Conservation (phyloP, 768 basidiomycete genomes). For the Tricholoma furcatifolium region DNA sequence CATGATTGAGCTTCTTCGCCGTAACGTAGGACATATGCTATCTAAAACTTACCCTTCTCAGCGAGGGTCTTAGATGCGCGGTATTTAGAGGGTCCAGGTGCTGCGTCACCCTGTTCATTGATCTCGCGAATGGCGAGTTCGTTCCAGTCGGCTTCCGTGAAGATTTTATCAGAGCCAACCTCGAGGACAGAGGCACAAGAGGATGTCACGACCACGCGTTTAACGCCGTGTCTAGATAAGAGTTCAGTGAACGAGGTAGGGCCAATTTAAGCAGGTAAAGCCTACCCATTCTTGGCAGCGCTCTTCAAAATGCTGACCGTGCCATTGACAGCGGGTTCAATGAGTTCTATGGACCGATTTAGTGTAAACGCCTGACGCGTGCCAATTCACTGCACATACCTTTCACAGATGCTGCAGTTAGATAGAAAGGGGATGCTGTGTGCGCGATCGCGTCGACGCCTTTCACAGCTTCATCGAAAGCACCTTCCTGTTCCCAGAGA, state of each 20-base stretch:
- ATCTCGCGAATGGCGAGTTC: constrained; percentile 44
- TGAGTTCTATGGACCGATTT: constrained; percentile 44
- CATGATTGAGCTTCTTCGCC: background rate
- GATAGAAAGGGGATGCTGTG: constrained; percentile 57
- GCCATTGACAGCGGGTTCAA: constrained; percentile 70
- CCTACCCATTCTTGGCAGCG: constrained; percentile 52
- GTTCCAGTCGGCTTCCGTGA: constrained; percentile 61
- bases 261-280: background rate
- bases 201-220: constrained; percentile 63
- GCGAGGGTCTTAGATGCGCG: constrained; percentile 58
- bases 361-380: background rate
- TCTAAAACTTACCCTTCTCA: constrained; percentile 41
- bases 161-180: constrained; percentile 24
- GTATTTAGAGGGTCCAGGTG: constrained; percentile 43
- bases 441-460: constrained; percentile 66
- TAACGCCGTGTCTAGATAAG: constrained; percentile 26
- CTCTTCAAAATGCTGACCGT: constrained; percentile 63
- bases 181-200: constrained; percentile 49
- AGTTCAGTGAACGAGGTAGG: background rate
- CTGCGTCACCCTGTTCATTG: constrained; percentile 47
- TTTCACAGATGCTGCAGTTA: constrained; percentile 37
- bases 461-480: constrained; percentile 71
- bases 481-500: constrained; percentile 40
- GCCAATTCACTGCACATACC: constrained; percentile 3
- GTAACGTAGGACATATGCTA: background rate